Evolutionary conservation across 768 basidiomycete genomes (phyloP).

Genomic region (Amyloporia xantha): DNA sequence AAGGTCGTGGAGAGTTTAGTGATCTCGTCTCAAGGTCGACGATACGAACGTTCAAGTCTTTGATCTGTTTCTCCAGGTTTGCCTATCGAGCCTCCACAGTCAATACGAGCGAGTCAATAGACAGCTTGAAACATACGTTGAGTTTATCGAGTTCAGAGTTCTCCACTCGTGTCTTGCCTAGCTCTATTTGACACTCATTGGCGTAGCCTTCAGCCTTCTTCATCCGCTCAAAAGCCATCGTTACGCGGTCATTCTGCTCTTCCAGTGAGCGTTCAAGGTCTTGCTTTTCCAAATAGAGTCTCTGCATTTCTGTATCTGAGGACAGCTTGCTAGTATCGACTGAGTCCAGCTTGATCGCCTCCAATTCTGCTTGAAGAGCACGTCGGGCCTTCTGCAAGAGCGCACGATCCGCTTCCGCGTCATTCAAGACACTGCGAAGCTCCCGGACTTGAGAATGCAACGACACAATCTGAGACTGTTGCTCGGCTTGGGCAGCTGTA

Average conservation of each 20-base stretch:
- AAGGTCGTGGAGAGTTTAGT: conserved; percentile 57
- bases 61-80: conserved; percentile 76
- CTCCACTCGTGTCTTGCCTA: conserved; percentile 71
- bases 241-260: conserved; percentile 69
- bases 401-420: conserved; percentile 76
- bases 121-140: conserved; percentile 52
- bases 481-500: conserved; percentile 65
- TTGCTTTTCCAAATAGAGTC: conserved; percentile 72
- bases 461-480: conserved; percentile 77
- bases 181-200: conserved; percentile 67
- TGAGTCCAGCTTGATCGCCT: conserved; percentile 71
- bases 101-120: too few species aligned
- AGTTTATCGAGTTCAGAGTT: conserved; percentile 74
- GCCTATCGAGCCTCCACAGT: conserved; percentile 56
- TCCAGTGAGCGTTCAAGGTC: conserved; percentile 74
- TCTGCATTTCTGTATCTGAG: conserved; percentile 69
- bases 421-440: conserved; percentile 72
- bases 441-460: conserved; percentile 85
- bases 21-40: conserved; percentile 80
- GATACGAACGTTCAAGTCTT: conserved; percentile 76
- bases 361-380: conserved; percentile 72
- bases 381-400: conserved; percentile 78
- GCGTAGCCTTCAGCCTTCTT: conserved; percentile 76
- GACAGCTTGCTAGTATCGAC: conserved; percentile 64
- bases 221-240: conserved; percentile 68